Conservation (phyloP, 2,329 filamentous ascomycete species). For the Claviceps purpurea region DNA sequence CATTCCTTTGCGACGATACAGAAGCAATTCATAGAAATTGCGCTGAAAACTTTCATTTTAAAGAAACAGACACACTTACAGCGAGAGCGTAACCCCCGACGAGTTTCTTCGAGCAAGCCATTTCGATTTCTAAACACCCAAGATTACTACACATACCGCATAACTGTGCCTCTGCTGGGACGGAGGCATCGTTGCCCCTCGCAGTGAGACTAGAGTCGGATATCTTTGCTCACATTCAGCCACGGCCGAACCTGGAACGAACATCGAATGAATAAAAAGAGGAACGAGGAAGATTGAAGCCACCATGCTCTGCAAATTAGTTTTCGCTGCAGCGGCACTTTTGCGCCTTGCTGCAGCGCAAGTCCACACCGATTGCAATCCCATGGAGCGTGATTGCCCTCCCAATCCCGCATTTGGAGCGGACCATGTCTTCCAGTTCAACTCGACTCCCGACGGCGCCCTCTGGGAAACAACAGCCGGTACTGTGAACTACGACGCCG, state of each 20-base stretch:
- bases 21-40: neutral
- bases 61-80: neutral
- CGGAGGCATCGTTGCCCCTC: neutral
- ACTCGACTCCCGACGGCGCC: slow-evolving; percentile 40
- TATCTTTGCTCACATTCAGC: neutral
- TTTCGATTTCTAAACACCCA: neutral
- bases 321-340: slow-evolving; percentile 24
- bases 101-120: neutral
- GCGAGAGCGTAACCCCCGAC: neutral
- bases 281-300: neutral
- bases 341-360: slow-evolving; percentile 48
- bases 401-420: slow-evolving; percentile 58
- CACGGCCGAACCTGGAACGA: too few species aligned
- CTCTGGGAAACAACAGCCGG: slow-evolving; percentile 61
- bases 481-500: slow-evolving; percentile 43
- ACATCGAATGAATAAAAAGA: neutral
- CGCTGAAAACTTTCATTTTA: too few species aligned
- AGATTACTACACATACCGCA: neutral
- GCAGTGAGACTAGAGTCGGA: neutral
- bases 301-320: slow-evolving; percentile 8
- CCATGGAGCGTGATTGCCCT: slow-evolving; percentile 55
- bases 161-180: slow-evolving; percentile 1
- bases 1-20: neutral
- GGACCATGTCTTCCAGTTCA: slow-evolving; percentile 50
- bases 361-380: slow-evolving; percentile 66